A percentile compares a stretch with the other conserved stretches of the same genome.
phyloP scores from a whole-genome alignment of 2,329 filamentous ascomycete species.

The Fusarium xylarioides region DNA sequence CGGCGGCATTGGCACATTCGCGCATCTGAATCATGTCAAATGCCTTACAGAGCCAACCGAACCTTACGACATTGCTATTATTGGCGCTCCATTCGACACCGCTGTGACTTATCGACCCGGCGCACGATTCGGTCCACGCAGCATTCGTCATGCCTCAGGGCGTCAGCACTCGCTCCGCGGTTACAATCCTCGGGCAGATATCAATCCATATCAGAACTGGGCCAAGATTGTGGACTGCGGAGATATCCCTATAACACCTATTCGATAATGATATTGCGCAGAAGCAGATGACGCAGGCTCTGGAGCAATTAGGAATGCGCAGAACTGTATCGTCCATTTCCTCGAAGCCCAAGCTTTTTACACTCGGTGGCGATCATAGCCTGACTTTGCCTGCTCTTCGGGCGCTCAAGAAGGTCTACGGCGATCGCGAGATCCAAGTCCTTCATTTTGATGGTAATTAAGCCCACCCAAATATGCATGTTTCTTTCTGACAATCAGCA shows the following conservation, averaged over 20 bases:
- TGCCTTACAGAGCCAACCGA: constrained; percentile 72
- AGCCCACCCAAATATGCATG: too few species aligned
- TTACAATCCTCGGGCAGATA: constrained; percentile 79
- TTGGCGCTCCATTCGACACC: constrained; percentile 79
- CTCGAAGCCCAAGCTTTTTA: constrained; percentile 66
- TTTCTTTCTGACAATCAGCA: too few species aligned
- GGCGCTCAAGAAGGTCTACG: constrained; percentile 69
- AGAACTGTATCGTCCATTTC: constrained; percentile 48
- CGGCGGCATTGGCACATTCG: constrained; percentile 78
- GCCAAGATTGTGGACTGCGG: constrained; percentile 87
- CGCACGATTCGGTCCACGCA: constrained; percentile 84
- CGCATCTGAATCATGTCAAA: constrained; percentile 74
- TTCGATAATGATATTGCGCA: constrained; percentile 87
- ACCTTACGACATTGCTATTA: constrained; percentile 74
- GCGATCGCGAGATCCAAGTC: constrained; percentile 67
- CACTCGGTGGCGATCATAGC: constrained; percentile 79
- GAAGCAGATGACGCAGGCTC: constrained; percentile 84
- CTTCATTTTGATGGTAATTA: constrained; percentile 72
- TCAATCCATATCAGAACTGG: constrained; percentile 87
- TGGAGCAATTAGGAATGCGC: constrained; percentile 69
- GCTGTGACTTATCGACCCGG: constrained; percentile 69
- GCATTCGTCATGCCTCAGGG: constrained; percentile 83
- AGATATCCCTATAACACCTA: constrained; percentile 86
- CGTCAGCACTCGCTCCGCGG: constrained; percentile 82
- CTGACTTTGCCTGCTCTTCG: constrained; percentile 76